Base-by-base conservation (phyloP, 2,329 filamentous ascomycete genomes). In the Penicillium sp. region DNA sequence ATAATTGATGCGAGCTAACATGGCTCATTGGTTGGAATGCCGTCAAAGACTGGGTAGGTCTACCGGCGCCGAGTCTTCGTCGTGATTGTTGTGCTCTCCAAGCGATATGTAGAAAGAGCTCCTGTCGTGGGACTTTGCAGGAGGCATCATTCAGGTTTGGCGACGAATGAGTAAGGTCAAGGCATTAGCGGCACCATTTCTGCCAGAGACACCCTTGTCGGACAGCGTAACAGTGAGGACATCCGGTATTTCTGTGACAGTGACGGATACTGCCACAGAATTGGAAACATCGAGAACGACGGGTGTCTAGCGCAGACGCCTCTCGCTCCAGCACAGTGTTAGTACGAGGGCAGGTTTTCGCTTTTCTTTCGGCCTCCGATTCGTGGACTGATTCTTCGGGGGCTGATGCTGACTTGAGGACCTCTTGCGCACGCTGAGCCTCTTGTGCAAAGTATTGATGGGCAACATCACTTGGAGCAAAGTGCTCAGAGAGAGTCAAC, bases 191-290 rank as follows among this genome's bases (percentile, higher is more conserved):
- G 24, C 41, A 48, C 46, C 41, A 45, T 40, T 48, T 48, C 41
- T 48, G 46, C 41, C 41, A 48, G 27, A 45, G 27, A 40, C 46
- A 48, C 3, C 46, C 46, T 25, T 45, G 41, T 45, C 46, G 26
- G 34, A 48, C 46, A 35, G 46, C 41, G 8, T 48, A 40, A 32
- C 46, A 48, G 41, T 40, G 46, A 44, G 46, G 46, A 29, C 41
- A 48, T 4, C 46, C 46, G 39, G 44, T 48, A 7, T 48, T 48
- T 29, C 41, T 36, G 7, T 41, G 46, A 13, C 41, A 48, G n/a
- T 48, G 35, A 11, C 40, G 40, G 36, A 48, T 40, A 2, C 35
- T 40, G 4, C 46, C 46, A 18, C 46, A 48, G 41, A 48, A 48
- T n/a, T 44, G 46, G 36, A 39, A 45, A 27, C 46, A 48, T 13